Evolutionary conservation across 139 green algal genomes (phyloP), one percentile per base, ranked within the genome.

Genomic region (Micractinium sp.): DNA sequence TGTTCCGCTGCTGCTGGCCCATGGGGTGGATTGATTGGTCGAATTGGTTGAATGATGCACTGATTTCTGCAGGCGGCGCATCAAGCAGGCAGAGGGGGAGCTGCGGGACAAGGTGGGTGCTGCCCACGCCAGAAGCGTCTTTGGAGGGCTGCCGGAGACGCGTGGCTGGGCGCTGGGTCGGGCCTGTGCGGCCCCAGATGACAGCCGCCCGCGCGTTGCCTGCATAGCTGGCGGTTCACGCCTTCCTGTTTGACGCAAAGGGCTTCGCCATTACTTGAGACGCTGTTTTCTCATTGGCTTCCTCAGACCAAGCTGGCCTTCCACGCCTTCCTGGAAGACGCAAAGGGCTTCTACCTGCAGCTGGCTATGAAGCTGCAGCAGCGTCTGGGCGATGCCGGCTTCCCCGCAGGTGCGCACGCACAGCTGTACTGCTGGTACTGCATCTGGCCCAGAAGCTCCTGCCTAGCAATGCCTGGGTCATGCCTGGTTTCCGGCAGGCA

Each of bases 291-390:
- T 0, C 29, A 77, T 3, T 31, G 7, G 14, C 1, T 36, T 31
- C 31, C 36, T 69, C 84, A 92, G 90, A 89, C 90, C 19, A 41
- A 63, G 13, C 61, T 88, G 20, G 92, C 93, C 0, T 97, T 95
- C 89, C 47, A 86, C 14, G 85, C 86, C 3, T 96, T 97, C 82
- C 92, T 98, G 25, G 91, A 93, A 31, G 94, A 96, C 0, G 92
- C 89, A 9, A 73, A 92, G 20, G 85, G 73, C 16, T 96, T 96
- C 81, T 98, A 98, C 93, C 86, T 89, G 22, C 39, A 53, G 19
- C 92, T 96, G 41, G 85, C 93, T 22, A 85, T 85, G 81, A 92
- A 92, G 88, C 88, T 97, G 81, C 94, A 97, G 90, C 85, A 83
- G 63, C 89, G 56, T 1, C 93, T 91, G 47, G 90, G 92, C 0